phyloP scores from a whole-genome alignment of 2,329 filamentous ascomycete genomes.

The Xylaria sp. region DNA sequence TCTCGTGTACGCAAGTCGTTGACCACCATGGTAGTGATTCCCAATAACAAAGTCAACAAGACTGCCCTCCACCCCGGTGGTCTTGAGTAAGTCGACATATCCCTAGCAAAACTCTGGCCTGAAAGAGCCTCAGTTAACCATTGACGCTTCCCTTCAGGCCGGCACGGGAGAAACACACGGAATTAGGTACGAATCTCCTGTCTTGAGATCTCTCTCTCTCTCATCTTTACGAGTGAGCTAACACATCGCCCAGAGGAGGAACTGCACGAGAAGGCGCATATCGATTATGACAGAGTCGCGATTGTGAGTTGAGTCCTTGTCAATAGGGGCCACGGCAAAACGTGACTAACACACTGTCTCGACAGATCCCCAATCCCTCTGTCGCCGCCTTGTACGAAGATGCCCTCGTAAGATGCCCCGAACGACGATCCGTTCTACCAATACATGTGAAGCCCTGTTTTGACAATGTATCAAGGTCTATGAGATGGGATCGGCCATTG shows the following conservation, averaged over 20 bases:
- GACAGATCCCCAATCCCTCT: constrained; percentile 78
- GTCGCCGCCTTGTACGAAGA: constrained; percentile 97
- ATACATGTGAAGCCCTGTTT: constrained; percentile 6
- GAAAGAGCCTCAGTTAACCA: constrained; percentile 1
- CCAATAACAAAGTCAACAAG: constrained; percentile 69
- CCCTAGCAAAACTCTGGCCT: background rate
- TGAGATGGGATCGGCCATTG: constrained; percentile 96
- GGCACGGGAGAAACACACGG: constrained; percentile 70
- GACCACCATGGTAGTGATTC: constrained; percentile 41
- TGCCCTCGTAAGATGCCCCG: constrained; percentile 61
- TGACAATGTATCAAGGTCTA: constrained; percentile 50
- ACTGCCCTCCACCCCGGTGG: constrained; percentile 85
- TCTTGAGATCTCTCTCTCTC: background rate
- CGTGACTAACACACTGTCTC: constrained; percentile 19
- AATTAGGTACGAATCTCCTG: constrained; percentile 56
- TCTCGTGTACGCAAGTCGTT: constrained; percentile 11
- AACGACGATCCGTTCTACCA: background rate
- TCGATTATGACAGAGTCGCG: constrained; percentile 96
- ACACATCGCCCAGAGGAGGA: constrained; percentile 62
- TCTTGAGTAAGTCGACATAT: constrained; percentile 65
- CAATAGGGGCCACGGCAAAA: background rate
- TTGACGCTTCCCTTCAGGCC: constrained; percentile 50
- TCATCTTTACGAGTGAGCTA: constrained; percentile 11
- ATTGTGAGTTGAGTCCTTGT: constrained; percentile 62
- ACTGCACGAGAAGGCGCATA: constrained; percentile 95